Evolutionary conservation across 371 early-diverging fungal genomes (phyloP).

Genomic region (Rhizopus arrhizus): DNA sequence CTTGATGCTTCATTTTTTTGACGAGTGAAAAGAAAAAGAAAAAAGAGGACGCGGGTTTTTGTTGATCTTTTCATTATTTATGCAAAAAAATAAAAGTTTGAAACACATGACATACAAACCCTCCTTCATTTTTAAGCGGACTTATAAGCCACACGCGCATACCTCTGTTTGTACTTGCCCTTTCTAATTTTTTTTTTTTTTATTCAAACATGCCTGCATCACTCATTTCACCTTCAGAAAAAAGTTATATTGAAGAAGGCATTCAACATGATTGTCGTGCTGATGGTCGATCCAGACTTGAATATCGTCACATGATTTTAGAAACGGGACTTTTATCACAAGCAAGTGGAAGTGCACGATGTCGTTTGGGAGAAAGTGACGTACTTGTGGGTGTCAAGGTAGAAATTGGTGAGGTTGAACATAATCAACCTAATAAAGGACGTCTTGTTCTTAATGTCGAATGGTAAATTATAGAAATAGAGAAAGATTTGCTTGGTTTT

Average conservation of each 20-base stretch:
- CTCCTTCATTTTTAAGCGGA: not conserved
- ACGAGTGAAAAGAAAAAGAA: not conserved
- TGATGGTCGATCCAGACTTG: slow-evolving; percentile 83
- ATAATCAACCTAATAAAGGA: slow-evolving; percentile 60
- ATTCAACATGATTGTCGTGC: slow-evolving; percentile 80
- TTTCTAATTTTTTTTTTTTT: slow-evolving; percentile 3
- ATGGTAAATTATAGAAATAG: slow-evolving; percentile 55
- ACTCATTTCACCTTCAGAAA: slow-evolving; percentile 76
- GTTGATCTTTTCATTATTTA: not conserved
- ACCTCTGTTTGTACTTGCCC: slow-evolving; percentile 47
- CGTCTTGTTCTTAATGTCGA: slow-evolving; percentile 84
- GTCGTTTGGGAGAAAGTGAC: slow-evolving; percentile 81
- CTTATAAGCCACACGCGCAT: not conserved
- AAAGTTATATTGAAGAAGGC: slow-evolving; percentile 82
- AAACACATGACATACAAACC: not conserved
- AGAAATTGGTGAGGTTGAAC: slow-evolving; percentile 77
- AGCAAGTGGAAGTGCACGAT: slow-evolving; percentile 83
- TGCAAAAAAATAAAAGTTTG: too few species aligned
- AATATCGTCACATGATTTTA: slow-evolving; percentile 75
- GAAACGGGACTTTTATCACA: slow-evolving; percentile 87
- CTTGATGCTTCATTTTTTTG: not conserved
- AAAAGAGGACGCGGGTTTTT: not conserved
- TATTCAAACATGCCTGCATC: slow-evolving; percentile 41
- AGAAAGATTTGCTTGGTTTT: not conserved
- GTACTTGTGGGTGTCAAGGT: slow-evolving; percentile 93